phyloP scores from a whole-genome alignment of 306 rosid species.

The Nissolia schottii region DNA sequence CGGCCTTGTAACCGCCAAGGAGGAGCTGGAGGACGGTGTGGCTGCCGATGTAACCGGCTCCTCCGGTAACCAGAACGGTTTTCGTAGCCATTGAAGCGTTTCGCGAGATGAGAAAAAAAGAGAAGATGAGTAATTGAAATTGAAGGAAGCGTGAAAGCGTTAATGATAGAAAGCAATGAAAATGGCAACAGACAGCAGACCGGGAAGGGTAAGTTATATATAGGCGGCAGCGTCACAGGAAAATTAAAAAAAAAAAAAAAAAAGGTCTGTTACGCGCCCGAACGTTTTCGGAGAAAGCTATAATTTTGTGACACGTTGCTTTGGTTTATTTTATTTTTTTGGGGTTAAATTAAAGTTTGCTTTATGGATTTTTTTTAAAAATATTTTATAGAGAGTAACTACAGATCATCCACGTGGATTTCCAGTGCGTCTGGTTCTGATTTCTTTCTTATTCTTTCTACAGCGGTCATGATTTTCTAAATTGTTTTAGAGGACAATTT shows the following conservation, averaged over 20 bases:
- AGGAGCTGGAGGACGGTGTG: conserved; percentile 94
- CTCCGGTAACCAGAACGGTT: conserved; percentile 78
- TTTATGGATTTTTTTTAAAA: background rate
- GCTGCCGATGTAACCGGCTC: conserved; percentile 96
- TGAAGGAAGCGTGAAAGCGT: background rate
- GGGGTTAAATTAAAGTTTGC: background rate
- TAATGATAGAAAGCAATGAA: background rate
- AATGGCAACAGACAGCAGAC: background rate
- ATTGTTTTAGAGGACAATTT: background rate
- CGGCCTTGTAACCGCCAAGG: conserved; percentile 60
- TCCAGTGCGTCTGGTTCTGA: background rate
- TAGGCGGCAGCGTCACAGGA: background rate
- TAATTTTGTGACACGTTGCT: conserved; percentile 16
- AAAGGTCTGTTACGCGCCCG: conserved; percentile 29
- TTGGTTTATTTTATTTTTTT: background rate
- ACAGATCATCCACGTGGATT: conserved; percentile 35
- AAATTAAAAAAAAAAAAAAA: too few species aligned
- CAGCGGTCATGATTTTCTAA: background rate
- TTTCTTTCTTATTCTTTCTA: conserved; percentile 4
- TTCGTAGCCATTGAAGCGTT: conserved; percentile 39
- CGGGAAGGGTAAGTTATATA: background rate
- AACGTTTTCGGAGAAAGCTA: conserved; percentile 13
- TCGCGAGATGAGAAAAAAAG: background rate
- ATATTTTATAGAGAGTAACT: background rate
- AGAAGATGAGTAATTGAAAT: background rate